Evolutionary conservation across 1,284 basidiomycete species (phyloP), one percentile per base, ranked within the genome.

Genomic region (Cutaneotrichosporon sp.): DNA sequence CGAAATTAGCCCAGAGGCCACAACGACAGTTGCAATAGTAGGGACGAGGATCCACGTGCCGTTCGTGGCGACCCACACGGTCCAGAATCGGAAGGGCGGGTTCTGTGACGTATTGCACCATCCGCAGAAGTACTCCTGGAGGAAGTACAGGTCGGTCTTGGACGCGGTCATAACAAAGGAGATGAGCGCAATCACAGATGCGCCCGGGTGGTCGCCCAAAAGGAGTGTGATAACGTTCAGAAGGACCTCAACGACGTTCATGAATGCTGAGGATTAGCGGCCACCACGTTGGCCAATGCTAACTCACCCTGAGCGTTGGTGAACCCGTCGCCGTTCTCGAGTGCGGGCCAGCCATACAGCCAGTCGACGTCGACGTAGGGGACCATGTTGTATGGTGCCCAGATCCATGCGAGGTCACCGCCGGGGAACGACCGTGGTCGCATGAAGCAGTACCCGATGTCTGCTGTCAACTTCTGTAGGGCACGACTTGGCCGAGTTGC

Each of bases 401-500:
- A 93, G 44, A 92, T 81, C 88, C 87, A 91, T 61, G 88, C 84
- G 34, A 90, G 77, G 73, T 90, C 87, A 2, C 90, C 90, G 2
- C 87, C 88, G n/a, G 69, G 65, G 78, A 86, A 82, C 7, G 81
- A 83, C 22, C 82, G 78, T 5, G 83, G 84, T 44, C 82, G 81
- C 51, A 83, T 77, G 61, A 88, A 83, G 66, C 84, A 88, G 67
- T 87, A 90, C 0, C 76, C 75, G 1, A 77, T 84, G 76, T 90
- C 87, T 27, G 35, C n/a, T n/a, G n/a, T n/a, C n/a, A n/a, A n/a
- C n/a, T n/a, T n/a, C n/a, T n/a, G n/a, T n/a, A n/a, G n/a, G n/a
- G n/a, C n/a, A n/a, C n/a, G n/a, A n/a, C n/a, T n/a, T n/a, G n/a
- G n/a, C n/a, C n/a, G n/a, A n/a, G n/a, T n/a, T 61, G 54, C 85